phyloP scores from a whole-genome alignment of 139 green algal species.

The Coelastrella sp. region DNA sequence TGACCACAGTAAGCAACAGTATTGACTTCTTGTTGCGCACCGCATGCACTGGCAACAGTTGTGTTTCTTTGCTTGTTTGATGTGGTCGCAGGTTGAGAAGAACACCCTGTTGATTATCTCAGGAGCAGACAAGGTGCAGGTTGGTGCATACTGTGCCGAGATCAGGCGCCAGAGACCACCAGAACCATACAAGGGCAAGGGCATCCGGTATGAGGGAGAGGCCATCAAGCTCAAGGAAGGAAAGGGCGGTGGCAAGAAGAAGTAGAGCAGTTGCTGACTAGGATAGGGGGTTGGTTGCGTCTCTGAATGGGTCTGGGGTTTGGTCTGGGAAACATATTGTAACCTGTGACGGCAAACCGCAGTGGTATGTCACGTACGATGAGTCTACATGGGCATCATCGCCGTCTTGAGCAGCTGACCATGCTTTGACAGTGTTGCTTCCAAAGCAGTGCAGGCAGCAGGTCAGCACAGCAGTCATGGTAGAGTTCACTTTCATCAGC shows the following conservation, averaged over 20 bases:
- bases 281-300: too few relatives aligned
- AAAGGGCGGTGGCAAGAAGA: constrained; percentile 88
- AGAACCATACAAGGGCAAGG: constrained; percentile 98
- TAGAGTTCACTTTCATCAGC: too few relatives aligned
- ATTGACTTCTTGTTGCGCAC: background rate
- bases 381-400: too few relatives aligned
- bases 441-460: too few relatives aligned
- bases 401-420: too few relatives aligned
- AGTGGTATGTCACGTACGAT: too few relatives aligned
- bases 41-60: background rate
- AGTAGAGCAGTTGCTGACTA: constrained; percentile 12
- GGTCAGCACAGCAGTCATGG: too few relatives aligned
- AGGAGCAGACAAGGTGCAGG: constrained; percentile 87
- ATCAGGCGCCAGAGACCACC: constrained; percentile 87
- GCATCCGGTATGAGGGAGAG: constrained; percentile 93
- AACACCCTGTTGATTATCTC: constrained; percentile 83
- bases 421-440: too few relatives aligned
- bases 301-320: too few relatives aligned
- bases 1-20: background rate
- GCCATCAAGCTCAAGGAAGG: constrained; percentile 95
- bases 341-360: too few relatives aligned
- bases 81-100: constrained; percentile 83
- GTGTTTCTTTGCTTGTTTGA: background rate
- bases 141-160: constrained; percentile 95
- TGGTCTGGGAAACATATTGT: too few relatives aligned